phyloP scores from a whole-genome alignment of 1,284 basidiomycete species.

The Neotropicomus parvogracilis region DNA sequence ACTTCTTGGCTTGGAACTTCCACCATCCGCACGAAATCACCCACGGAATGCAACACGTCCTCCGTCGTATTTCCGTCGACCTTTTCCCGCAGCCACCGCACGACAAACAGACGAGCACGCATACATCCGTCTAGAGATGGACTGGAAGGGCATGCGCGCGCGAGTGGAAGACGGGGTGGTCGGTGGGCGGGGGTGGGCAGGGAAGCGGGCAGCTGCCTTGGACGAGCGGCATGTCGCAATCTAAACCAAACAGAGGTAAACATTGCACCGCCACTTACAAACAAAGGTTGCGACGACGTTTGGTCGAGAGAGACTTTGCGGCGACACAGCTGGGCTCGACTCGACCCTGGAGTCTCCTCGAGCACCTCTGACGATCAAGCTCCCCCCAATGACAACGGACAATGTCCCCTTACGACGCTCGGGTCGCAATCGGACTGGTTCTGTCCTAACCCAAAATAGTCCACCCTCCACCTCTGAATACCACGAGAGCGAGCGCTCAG shows the following conservation, averaged over 20 bases:
- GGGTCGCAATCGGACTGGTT: slow-evolving; percentile 32
- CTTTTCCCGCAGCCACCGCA: slow-evolving; percentile 4
- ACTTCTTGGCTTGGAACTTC: slow-evolving; percentile 35
- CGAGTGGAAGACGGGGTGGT: slow-evolving; percentile 6
- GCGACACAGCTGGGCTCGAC: slow-evolving; percentile 11
- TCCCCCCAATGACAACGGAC: slow-evolving; percentile 31
- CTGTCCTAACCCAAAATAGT: slow-evolving; percentile 27
- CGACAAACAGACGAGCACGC: neutral
- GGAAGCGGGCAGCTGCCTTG: slow-evolving; percentile 26
- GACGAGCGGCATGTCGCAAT: slow-evolving; percentile 20
- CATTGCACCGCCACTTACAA: slow-evolving; percentile 30
- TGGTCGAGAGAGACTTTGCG: slow-evolving; percentile 14
- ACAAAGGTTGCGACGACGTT: slow-evolving; percentile 31
- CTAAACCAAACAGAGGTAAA: slow-evolving; percentile 30
- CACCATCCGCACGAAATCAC: slow-evolving; percentile 25
- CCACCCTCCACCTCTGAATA: slow-evolving; percentile 65
- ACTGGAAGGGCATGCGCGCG: neutral
- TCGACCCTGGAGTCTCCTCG: slow-evolving; percentile 19
- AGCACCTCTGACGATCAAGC: slow-evolving; percentile 29
- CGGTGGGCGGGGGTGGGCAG: slow-evolving; percentile 16
- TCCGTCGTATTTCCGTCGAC: slow-evolving; percentile 2
- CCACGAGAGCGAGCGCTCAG: slow-evolving; percentile 53
- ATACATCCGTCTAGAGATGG: neutral
- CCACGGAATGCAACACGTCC: neutral
- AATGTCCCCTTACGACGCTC: slow-evolving; percentile 39